These are phyloP conservation scores for Aspergillus sp. DNA, from an alignment of 2,329 filamentous ascomycete genomes.

Conservation along the genomic window DNA sequence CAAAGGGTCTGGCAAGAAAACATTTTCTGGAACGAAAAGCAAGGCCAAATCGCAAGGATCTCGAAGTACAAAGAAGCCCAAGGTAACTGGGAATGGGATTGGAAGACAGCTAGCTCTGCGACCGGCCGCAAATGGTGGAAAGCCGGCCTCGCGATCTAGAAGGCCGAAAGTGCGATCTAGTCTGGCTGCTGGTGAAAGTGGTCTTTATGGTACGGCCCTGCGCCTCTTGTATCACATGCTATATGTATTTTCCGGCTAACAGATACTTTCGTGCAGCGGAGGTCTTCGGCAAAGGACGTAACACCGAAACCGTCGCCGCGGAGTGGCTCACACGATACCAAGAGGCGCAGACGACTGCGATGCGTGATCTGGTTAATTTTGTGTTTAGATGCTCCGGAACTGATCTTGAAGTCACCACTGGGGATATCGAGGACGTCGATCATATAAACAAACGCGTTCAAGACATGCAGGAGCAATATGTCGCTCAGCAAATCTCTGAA, in stretches of 20 bases:
- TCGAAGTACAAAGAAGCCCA: conserved; percentile 54
- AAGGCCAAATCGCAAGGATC: conserved; percentile 27
- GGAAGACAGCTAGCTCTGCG: conserved; percentile 55
- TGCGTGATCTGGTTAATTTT: conserved; percentile 63
- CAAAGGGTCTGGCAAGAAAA: conserved; percentile 33
- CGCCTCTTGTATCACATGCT: conserved; percentile 1
- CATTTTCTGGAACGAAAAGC: conserved; percentile 40
- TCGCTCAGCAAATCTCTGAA: conserved; percentile 79
- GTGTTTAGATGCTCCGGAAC: conserved; percentile 73
- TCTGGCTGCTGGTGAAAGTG: conserved; percentile 53
- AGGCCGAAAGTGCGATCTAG: conserved; percentile 54
- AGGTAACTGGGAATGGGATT: conserved; percentile 51
- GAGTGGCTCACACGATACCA: conserved; percentile 60
- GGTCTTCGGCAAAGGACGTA: conserved; percentile 57
- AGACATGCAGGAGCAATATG: conserved; percentile 86
- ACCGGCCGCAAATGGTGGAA: conserved; percentile 47
- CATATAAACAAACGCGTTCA: conserved; percentile 74
- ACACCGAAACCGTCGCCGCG: conserved; percentile 56
- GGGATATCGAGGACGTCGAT: conserved; percentile 88
- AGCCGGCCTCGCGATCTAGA: conserved; percentile 46
- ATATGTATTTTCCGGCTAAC: conserved; percentile 6
- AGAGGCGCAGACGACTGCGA: conserved; percentile 53
- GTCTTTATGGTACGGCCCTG: conserved; percentile 55
- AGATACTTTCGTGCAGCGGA: conserved; percentile 48
- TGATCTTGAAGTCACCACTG: conserved; percentile 70